Percentiles rank a stretch among this genome's conserved stretches.
phyloP scores from a whole-genome alignment of 257 asterid genomes.

The Euphrasia confusa region DNA sequence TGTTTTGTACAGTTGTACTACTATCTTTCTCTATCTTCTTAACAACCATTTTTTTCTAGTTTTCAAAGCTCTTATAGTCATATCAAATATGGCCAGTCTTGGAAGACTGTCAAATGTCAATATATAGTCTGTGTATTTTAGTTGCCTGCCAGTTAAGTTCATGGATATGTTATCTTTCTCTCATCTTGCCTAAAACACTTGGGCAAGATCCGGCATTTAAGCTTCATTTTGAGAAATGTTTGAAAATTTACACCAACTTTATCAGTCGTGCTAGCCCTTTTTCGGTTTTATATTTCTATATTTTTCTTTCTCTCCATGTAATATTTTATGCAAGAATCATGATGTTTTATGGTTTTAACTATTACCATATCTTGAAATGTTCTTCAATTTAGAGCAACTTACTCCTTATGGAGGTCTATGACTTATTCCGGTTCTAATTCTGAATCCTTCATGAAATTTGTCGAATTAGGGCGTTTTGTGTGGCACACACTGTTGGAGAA shows the following conservation, averaged over 20 bases:
- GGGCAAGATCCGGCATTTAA: slow-evolving; percentile 1
- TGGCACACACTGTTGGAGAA: slow-evolving; percentile 81
- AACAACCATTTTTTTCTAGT: no score
- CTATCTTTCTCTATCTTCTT: no score
- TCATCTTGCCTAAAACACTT: slow-evolving; percentile 10
- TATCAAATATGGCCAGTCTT: no score
- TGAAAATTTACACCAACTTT: slow-evolving; percentile 2
- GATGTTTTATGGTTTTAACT: no score
- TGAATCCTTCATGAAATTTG: slow-evolving; percentile 24
- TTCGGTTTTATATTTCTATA: not conserved
- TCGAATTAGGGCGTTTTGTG: slow-evolving; percentile 62
- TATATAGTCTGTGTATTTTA: slow-evolving; percentile 1
- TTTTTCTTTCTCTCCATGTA: no score
- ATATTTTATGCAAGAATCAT: no score
- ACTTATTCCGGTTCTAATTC: slow-evolving; percentile 13
- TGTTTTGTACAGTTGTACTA: no score
- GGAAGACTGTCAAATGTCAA: not conserved
- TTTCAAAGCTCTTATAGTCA: no score
- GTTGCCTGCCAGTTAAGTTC: slow-evolving; percentile 17
- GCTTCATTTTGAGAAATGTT: slow-evolving; percentile 10
- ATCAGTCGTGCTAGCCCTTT: slow-evolving; percentile 1
- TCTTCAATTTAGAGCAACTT: slow-evolving; percentile 18
- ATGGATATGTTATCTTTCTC: slow-evolving; percentile 17
- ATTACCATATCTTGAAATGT: no score
- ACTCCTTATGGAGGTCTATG: slow-evolving; percentile 14